Conservation (phyloP, 116 monocot genomes). For the Papilionanthe hybrid region DNA sequence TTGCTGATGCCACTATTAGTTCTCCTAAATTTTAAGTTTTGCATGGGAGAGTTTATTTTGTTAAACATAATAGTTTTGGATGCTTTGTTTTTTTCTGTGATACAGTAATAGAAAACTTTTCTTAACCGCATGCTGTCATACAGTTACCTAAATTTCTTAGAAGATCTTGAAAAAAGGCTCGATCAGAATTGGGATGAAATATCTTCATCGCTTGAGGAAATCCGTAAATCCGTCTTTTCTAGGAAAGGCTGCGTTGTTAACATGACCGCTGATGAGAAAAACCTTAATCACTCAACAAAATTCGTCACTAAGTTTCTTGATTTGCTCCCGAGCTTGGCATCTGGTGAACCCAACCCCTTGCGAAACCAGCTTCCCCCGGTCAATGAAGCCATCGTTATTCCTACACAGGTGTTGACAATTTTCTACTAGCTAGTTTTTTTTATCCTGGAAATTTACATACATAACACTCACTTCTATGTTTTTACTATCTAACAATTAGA, state of each 20-base stretch:
- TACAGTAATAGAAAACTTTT: neutral
- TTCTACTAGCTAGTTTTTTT: neutral
- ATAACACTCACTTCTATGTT: no score
- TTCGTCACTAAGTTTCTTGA: conserved; percentile 72
- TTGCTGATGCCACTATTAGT: neutral
- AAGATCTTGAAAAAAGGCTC: conserved; percentile 80
- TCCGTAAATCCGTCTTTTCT: conserved; percentile 60
- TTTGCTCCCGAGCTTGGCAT: conserved; percentile 55
- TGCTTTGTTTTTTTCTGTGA: neutral
- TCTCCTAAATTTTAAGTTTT: neutral
- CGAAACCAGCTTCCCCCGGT: conserved; percentile 35
- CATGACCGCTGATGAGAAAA: conserved; percentile 80
- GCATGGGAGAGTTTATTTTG: neutral
- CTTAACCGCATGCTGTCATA: neutral
- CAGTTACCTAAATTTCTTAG: conserved; percentile 90
- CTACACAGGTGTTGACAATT: conserved; percentile 71
- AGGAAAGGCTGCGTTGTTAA: conserved; percentile 84
- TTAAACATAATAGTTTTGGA: neutral
- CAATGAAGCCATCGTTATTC: conserved; percentile 94
- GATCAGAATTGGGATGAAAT: conserved; percentile 85
- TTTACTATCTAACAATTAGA: no score
- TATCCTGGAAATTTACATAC: no score
- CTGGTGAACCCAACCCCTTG: conserved; percentile 37
- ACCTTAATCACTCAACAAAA: conserved; percentile 58
- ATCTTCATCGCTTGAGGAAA: conserved; percentile 86